Base-by-base conservation (phyloP, 1,139 yeast genomes). In the Saccharomyces hybrid region DNA sequence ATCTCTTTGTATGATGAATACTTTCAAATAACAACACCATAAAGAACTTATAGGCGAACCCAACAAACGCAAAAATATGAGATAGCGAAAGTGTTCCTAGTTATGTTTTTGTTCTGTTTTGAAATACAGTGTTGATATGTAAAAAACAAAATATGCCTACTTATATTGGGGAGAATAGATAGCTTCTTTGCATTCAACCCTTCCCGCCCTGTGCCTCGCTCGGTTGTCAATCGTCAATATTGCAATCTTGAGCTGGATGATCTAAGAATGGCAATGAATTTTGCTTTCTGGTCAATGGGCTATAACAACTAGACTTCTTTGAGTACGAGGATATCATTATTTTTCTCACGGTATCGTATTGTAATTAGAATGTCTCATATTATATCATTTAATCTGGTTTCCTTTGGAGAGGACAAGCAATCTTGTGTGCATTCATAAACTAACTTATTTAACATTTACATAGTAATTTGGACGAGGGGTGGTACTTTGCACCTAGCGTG, bases 251-350 rank as follows among this genome's bases (percentile, higher is more conserved):
- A 71, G 80, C 79, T 76, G 79, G 79, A 76, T 76, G 67, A 69
- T 60, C 54, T 52, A 55, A 29, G 32, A 47, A 27, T 28, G 23
- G 3, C 34, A 41, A 34, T 41, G 42, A 29, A 49, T 41, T 54
- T 50, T 52, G 52, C 44, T 9, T 42, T 11, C 23, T 48, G 38
- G 50, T 65, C 62, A 83, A 80, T 70, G 79, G 90, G 90, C 87
- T 67, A 84, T 56, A 84, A 58, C 52, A 57, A 58, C 52, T 53
- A 82, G 78, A 76, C 81, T 70, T 69, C 75, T 82, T 84, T 85
- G 91, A 85, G 90, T 85, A 79, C 91, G 88, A 76, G 79, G 75
- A 70, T 82, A 77, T 79, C 84, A 76, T 73, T 78, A 78, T 67
- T 67, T 64, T 64, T 64, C 60, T 74, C 77, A 77, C 71, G 78